A percentile compares a stretch with the other conserved stretches of the same genome.
phyloP scores from a whole-genome alignment of 2,329 filamentous ascomycete genomes.

The Alternaria arbusti region DNA sequence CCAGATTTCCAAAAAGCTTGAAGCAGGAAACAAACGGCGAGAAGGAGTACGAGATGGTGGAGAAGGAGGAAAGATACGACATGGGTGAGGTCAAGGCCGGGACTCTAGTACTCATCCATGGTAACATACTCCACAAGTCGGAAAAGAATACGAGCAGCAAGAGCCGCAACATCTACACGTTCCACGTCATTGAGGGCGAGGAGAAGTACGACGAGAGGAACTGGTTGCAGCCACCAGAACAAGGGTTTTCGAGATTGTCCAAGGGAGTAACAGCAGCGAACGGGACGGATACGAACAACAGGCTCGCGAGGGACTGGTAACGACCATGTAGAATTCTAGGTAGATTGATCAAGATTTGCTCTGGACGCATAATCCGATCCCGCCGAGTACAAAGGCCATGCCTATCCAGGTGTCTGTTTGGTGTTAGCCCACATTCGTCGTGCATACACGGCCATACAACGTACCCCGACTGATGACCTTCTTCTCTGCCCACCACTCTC shows the following conservation, averaged over 20 bases:
- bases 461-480: slow-evolving; percentile 85
- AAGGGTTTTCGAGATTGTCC: slow-evolving; percentile 77
- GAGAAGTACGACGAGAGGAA: slow-evolving; percentile 83
- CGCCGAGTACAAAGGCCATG: slow-evolving; percentile 77
- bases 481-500: slow-evolving; percentile 92
- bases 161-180: slow-evolving; percentile 95
- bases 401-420: slow-evolving; percentile 78
- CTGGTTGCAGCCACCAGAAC: slow-evolving; percentile 86
- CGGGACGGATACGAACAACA: not conserved
- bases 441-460: slow-evolving; percentile 32
- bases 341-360: slow-evolving; percentile 46
- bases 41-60: slow-evolving; percentile 28
- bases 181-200: slow-evolving; percentile 91
- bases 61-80: slow-evolving; percentile 67
- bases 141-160: slow-evolving; percentile 87
- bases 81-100: slow-evolving; percentile 90
- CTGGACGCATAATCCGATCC: slow-evolving; percentile 84
- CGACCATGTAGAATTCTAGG: not conserved
- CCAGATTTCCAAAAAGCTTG: slow-evolving; percentile 62
- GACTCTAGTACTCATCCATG: slow-evolving; percentile 90
- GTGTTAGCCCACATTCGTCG: slow-evolving; percentile 7
- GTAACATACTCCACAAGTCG: slow-evolving; percentile 94
- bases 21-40: slow-evolving; percentile 52
- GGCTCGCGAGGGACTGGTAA: slow-evolving; percentile 24
- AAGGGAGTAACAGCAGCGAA: slow-evolving; percentile 6